phyloP scores from a whole-genome alignment of 148 eudicot species.

The Rhododendron simsii region DNA sequence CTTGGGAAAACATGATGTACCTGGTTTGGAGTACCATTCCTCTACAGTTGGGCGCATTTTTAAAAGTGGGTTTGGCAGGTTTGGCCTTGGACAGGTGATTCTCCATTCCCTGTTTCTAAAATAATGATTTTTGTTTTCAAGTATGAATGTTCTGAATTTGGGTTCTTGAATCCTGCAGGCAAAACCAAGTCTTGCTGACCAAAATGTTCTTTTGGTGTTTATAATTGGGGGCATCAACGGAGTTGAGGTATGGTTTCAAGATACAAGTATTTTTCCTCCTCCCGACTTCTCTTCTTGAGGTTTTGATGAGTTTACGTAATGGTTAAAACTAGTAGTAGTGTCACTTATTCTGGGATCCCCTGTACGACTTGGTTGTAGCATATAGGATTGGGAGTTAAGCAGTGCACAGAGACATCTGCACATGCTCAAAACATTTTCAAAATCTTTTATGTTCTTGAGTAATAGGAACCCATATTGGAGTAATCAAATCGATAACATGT shows the following conservation, averaged over 20 bases:
- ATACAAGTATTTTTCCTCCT: background rate
- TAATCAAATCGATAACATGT: background rate
- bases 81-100: slow-evolving; percentile 93
- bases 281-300: background rate
- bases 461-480: background rate
- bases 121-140: background rate
- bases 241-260: slow-evolving; percentile 50
- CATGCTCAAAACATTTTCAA: background rate
- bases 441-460: background rate
- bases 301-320: background rate
- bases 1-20: slow-evolving; percentile 60
- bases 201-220: slow-evolving; percentile 76
- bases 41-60: slow-evolving; percentile 94
- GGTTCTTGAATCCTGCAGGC: slow-evolving; percentile 50
- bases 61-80: slow-evolving; percentile 93
- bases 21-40: slow-evolving; percentile 94
- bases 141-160: slow-evolving; percentile 6
- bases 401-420: background rate
- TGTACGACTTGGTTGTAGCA: background rate
- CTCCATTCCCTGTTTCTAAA: background rate
- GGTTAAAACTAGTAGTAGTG: background rate
- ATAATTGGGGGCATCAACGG: slow-evolving; percentile 86
- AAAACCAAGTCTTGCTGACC: slow-evolving; percentile 85
- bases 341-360: background rate
- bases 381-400: background rate